Percentiles rank a stretch among this genome's conserved stretches.
Evolutionary conservation across 179 eudicot species (phyloP).

Genomic region (Pouteria campechiana): DNA sequence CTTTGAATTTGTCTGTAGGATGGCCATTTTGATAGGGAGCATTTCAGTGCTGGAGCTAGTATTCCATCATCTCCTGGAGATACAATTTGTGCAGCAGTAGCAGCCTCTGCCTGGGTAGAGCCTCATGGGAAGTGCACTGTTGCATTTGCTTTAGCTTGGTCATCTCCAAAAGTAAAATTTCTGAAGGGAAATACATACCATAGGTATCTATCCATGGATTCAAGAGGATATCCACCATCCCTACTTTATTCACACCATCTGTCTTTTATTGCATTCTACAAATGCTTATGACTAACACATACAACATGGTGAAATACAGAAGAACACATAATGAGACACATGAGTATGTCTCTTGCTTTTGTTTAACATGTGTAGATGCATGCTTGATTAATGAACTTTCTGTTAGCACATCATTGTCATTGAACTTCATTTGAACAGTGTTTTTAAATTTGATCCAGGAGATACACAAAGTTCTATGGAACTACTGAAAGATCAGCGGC

Average conservation of each 20-base stretch:
- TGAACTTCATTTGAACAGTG: neutral
- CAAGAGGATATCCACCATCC: too few relatives aligned
- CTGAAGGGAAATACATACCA: slow-evolving; percentile 79
- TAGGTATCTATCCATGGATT: slow-evolving; percentile 49
- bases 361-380: neutral
- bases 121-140: slow-evolving; percentile 94
- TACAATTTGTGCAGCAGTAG: slow-evolving; percentile 80
- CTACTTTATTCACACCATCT: too few relatives aligned
- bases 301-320: too few relatives aligned
- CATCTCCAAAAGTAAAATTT: slow-evolving; percentile 89
- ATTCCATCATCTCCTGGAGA: slow-evolving; percentile 91
- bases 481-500: slow-evolving; percentile 75
- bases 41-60: slow-evolving; percentile 66
- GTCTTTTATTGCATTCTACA: too few relatives aligned
- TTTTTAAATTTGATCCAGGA: slow-evolving; percentile 41
- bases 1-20: slow-evolving; percentile 33
- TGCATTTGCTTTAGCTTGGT: slow-evolving; percentile 89
- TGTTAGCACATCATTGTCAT: neutral
- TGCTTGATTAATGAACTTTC: neutral
- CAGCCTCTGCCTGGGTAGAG: slow-evolving; percentile 95
- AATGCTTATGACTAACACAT: too few relatives aligned
- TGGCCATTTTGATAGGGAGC: slow-evolving; percentile 86
- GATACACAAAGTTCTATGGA: slow-evolving; percentile 87
- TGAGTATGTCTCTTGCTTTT: neutral
- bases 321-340: too few relatives aligned